These are phyloP conservation scores for Saturnispora sanitii DNA, from an alignment of 805 yeast species.

Conservation along the genomic window DNA sequence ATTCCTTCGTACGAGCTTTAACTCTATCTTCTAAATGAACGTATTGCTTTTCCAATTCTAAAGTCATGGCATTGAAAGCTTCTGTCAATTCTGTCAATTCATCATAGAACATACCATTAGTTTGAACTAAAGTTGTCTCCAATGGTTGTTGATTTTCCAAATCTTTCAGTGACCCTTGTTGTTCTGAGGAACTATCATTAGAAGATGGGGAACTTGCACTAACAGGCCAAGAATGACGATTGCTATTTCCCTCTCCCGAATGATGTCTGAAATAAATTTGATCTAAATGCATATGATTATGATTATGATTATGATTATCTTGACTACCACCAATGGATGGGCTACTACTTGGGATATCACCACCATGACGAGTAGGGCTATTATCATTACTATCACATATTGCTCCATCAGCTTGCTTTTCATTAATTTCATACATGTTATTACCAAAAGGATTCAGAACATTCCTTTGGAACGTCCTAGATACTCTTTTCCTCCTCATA, in stretches of 20 bases:
- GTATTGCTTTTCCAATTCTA: conserved; percentile 77
- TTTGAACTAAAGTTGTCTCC: conserved; percentile 18
- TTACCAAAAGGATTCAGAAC: neutral
- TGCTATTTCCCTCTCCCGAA: neutral
- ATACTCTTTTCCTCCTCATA: conserved; percentile 7
- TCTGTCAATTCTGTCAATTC: conserved; percentile 82
- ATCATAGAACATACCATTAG: conserved; percentile 49
- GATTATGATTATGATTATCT: neutral
- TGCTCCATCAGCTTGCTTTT: neutral
- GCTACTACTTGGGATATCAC: too few relatives aligned
- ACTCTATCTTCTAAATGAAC: conserved; percentile 82
- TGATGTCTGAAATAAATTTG: conserved; percentile 1
- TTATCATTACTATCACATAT: neutral
- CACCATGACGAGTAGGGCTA: too few relatives aligned
- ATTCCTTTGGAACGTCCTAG: neutral
- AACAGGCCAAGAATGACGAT: conserved; percentile 8
- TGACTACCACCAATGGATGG: too few relatives aligned
- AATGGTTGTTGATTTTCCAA: conserved; percentile 7
- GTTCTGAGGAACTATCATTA: conserved; percentile 10
- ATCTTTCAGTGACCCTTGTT: neutral
- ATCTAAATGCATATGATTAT: neutral
- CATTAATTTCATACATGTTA: neutral
- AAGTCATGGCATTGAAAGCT: conserved; percentile 87
- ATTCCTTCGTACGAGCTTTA: conserved; percentile 70
- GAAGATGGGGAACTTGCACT: conserved; percentile 10